A percentile compares a stretch with the other conserved stretches of the same genome.
These are phyloP conservation scores for Plasmodium sp. DNA, from an alignment of 169 alveolate species.

Conservation along the genomic window DNA sequence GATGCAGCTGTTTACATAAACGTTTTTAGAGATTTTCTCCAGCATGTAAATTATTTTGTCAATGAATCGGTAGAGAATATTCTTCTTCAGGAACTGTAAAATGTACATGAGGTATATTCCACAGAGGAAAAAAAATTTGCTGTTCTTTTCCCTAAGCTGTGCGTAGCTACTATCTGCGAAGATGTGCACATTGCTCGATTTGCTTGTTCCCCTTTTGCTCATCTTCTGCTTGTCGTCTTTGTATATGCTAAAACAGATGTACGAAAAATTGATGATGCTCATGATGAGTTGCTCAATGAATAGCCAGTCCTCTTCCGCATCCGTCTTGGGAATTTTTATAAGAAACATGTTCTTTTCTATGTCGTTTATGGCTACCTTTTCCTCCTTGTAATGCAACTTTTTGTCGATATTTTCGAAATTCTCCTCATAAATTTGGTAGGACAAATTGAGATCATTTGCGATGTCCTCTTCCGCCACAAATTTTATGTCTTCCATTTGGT, in stretches of 20 bases:
- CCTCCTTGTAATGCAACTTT: constrained; percentile 37
- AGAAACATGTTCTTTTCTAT: constrained; percentile 42
- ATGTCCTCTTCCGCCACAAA: constrained; percentile 53
- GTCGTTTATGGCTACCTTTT: constrained; percentile 25
- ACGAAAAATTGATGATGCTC: constrained; percentile 67
- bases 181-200: not conserved
- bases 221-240: constrained; percentile 26
- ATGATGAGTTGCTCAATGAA: constrained; percentile 68
- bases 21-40: constrained; percentile 67
- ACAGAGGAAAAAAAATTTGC: constrained; percentile 54
- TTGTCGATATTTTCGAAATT: constrained; percentile 47
- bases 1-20: constrained; percentile 68
- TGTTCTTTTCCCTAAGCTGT: constrained; percentile 17
- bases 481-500: constrained; percentile 31
- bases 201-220: not conserved
- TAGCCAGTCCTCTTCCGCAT: constrained; percentile 69
- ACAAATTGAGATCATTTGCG: not conserved
- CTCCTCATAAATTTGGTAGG: constrained; percentile 20
- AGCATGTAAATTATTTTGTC: constrained; percentile 67
- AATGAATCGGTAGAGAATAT: constrained; percentile 47
- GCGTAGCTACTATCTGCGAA: not conserved
- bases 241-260: constrained; percentile 59
- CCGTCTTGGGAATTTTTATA: constrained; percentile 9
- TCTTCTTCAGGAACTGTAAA: constrained; percentile 64
- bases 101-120: constrained; percentile 71